Evolutionary conservation across 2,329 filamentous ascomycete genomes (phyloP).

Genomic region (Aurifilum marmelostoma): DNA sequence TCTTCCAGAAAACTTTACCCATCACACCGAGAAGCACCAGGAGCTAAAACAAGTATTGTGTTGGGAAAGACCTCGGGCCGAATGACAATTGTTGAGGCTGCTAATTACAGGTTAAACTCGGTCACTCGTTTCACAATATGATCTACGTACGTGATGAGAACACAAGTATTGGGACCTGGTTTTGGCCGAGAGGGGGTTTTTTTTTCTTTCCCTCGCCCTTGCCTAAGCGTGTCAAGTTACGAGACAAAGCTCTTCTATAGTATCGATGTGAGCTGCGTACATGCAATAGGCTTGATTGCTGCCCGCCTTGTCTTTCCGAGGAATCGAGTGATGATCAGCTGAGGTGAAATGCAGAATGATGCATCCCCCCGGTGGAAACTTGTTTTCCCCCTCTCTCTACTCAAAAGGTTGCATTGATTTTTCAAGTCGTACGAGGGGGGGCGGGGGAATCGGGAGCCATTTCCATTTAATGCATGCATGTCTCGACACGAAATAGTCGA

Average conservation of each 20-base stretch:
- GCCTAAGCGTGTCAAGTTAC: neutral
- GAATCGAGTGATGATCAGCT: neutral
- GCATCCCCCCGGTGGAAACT: neutral
- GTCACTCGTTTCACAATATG: neutral
- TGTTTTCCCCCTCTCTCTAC: neutral
- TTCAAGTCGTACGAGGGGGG: neutral
- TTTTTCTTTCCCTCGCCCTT: neutral
- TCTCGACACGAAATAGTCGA: constrained; percentile 9
- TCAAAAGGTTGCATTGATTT: neutral
- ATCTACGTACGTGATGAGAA: neutral
- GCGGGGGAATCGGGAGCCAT: neutral
- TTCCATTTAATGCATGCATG: constrained; percentile 14
- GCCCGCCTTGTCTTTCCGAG: neutral
- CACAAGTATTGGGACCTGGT: neutral
- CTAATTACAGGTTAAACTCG: neutral
- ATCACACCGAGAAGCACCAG: neutral
- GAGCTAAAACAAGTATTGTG: neutral
- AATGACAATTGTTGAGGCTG: neutral
- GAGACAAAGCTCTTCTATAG: neutral
- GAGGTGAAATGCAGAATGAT: neutral
- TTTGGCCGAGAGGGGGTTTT: neutral
- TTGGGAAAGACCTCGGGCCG: neutral
- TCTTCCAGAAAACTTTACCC: no score
- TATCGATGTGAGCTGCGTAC: neutral
- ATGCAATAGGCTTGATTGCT: neutral